These are phyloP conservation scores for Phaseolus coccineus DNA, from an alignment of 331 rosid species.

Conservation along the genomic window DNA sequence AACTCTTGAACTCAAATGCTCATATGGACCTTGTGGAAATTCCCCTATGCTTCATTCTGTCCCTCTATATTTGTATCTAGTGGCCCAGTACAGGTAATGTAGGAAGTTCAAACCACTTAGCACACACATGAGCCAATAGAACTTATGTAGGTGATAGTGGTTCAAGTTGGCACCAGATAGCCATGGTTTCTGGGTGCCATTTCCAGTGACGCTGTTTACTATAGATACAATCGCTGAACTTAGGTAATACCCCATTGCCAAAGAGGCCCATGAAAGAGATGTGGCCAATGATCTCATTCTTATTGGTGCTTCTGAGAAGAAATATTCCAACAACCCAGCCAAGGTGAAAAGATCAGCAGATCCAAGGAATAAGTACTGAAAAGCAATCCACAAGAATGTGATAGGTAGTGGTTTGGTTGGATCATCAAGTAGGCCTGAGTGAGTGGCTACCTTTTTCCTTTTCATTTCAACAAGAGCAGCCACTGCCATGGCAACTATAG, in stretches of 20 bases:
- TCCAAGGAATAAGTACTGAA: conserved; percentile 88
- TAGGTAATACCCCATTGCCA: conserved; percentile 92
- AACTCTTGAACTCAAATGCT: conserved; percentile 13
- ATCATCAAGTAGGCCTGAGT: conserved; percentile 56
- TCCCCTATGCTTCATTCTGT: conserved; percentile 34
- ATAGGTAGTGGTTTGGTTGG: conserved; percentile 65
- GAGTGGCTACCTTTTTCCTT: conserved; percentile 70
- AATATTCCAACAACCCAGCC: conserved; percentile 87
- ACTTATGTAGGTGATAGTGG: conserved; percentile 72
- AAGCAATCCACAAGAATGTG: conserved; percentile 87
- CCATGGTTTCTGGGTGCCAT: conserved; percentile 61
- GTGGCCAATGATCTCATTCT: conserved; percentile 94
- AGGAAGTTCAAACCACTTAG: conserved; percentile 83
- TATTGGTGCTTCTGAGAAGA: conserved; percentile 92
- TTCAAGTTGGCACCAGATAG: conserved; percentile 73
- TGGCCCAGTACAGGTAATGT: conserved; percentile 86
- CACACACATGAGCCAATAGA: conserved; percentile 94
- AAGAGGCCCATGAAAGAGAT: conserved; percentile 91
- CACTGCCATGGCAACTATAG: conserved; percentile 87
- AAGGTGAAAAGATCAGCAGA: conserved; percentile 97
- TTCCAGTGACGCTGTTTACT: conserved; percentile 65
- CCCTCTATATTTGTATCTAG: conserved; percentile 73
- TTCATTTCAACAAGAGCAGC: conserved; percentile 90
- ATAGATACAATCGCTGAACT: conserved; percentile 84
- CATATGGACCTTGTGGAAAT: conserved; percentile 4